These are phyloP conservation scores for Triticum dicoccoides DNA, from an alignment of 176 grass and related monocot species.

Conservation along the genomic window DNA sequence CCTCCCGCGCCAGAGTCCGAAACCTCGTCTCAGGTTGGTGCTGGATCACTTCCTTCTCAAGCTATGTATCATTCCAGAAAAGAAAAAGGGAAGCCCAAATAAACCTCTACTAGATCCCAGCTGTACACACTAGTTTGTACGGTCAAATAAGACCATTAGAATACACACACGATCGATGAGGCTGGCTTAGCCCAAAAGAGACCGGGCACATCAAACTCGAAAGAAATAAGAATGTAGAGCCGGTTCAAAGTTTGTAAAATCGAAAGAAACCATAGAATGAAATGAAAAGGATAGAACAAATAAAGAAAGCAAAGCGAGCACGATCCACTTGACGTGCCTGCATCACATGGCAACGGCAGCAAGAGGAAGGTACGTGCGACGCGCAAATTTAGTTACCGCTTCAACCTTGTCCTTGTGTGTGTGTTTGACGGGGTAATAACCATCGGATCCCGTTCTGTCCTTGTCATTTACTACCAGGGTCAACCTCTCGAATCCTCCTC, in stretches of 20 bases:
- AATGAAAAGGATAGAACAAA: background rate
- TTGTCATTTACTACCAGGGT: background rate
- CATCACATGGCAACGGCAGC: background rate
- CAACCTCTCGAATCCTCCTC: background rate
- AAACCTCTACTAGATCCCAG: background rate
- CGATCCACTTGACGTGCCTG: constrained; percentile 30
- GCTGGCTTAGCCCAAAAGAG: background rate
- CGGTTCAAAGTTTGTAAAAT: background rate
- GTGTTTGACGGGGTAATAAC: background rate
- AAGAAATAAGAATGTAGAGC: background rate
- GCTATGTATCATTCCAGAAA: background rate
- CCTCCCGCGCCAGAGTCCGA: background rate
- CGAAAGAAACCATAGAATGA: background rate
- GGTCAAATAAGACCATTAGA: background rate
- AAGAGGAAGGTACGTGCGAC: background rate
- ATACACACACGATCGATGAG: background rate
- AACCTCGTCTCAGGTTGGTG: background rate
- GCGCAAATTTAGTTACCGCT: background rate
- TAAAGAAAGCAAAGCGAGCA: background rate
- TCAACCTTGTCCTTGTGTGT: constrained; percentile 1
- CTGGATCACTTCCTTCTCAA: background rate
- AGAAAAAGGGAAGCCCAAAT: background rate
- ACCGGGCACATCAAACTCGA: background rate
- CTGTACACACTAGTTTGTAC: background rate
- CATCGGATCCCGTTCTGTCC: background rate